Evolutionary conservation across 495 filamentous ascomycete genomes (phyloP).

Genomic region (Xylona heveae): DNA sequence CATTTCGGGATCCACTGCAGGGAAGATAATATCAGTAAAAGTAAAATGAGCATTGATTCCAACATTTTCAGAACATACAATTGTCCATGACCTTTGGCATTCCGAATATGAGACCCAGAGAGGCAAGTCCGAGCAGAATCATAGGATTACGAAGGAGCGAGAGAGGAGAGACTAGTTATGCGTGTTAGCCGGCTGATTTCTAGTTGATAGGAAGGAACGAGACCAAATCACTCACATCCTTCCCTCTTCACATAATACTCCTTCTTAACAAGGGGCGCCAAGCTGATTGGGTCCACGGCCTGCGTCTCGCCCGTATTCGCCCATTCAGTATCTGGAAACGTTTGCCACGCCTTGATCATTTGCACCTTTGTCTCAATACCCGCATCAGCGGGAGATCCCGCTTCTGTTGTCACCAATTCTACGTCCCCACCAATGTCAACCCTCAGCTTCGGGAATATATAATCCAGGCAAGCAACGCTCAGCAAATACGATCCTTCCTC

Average conservation of each 20-base stretch:
- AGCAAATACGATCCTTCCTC: too few species aligned
- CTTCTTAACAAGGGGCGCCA: slow-evolving; percentile 36
- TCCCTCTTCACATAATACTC: slow-evolving; percentile 43
- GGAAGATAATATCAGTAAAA: background rate
- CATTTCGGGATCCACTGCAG: slow-evolving; percentile 82
- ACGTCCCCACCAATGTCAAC: slow-evolving; percentile 34
- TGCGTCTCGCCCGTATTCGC: slow-evolving; percentile 47
- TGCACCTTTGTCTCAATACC: slow-evolving; percentile 10
- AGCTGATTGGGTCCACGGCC: slow-evolving; percentile 25
- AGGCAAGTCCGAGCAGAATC: slow-evolving; percentile 73
- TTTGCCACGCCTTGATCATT: slow-evolving; percentile 52
- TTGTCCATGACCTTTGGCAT: slow-evolving; percentile 92
- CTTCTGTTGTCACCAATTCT: too few species aligned
- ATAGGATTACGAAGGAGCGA: slow-evolving; percentile 79
- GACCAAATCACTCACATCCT: slow-evolving; percentile 44
- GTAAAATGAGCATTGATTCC: background rate
- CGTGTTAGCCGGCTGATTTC: slow-evolving; percentile 1
- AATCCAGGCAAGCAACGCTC: slow-evolving; percentile 51
- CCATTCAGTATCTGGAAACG: slow-evolving; percentile 76
- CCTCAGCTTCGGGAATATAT: slow-evolving; percentile 51
- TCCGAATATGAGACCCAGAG: slow-evolving; percentile 60
- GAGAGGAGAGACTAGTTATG: slow-evolving; percentile 28
- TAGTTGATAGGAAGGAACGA: background rate
- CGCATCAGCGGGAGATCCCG: too few species aligned
- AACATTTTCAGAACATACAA: slow-evolving; percentile 33